Conservation (phyloP, 371 early-diverging fungal genomes). For the Zychaea mexicana region DNA sequence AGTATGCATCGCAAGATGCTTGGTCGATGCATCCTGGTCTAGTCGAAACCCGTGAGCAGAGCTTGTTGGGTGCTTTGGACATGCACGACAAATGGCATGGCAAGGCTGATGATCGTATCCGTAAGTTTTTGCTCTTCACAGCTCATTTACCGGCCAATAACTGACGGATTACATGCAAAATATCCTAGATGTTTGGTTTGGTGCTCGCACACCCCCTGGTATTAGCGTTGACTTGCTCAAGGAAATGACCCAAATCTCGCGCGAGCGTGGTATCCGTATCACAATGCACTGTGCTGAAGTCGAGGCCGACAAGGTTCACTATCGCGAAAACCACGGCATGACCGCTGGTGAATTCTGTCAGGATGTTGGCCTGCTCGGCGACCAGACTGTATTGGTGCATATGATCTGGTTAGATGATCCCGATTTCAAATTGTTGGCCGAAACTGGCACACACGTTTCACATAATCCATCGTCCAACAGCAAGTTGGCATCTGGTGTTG, state of each 20-base stretch:
- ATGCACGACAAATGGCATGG: constrained; percentile 33
- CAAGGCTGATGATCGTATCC: constrained; percentile 28
- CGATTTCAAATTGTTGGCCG: constrained; percentile 22
- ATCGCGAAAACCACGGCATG: constrained; percentile 24
- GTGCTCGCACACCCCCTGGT: constrained; percentile 28
- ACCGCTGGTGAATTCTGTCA: constrained; percentile 23
- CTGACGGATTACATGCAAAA: too few relatives aligned
- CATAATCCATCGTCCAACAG: constrained; percentile 27
- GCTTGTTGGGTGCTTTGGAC: constrained; percentile 18
- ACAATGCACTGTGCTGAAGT: constrained; percentile 34
- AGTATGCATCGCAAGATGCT: constrained; percentile 22
- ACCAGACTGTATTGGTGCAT: constrained; percentile 23
- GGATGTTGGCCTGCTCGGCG: constrained; percentile 22
- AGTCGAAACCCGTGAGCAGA: constrained; percentile 28
- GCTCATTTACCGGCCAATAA: too few relatives aligned
- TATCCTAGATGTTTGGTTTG: constrained; percentile 28
- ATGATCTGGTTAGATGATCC: constrained; percentile 28
- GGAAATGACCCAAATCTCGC: constrained; percentile 25
- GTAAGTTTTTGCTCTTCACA: constrained; percentile 15
- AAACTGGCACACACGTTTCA: constrained; percentile 23
- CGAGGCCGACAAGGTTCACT: constrained; percentile 21
- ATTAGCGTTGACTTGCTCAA: constrained; percentile 26
- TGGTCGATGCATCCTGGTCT: constrained; percentile 26
- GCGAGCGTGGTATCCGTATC: constrained; percentile 26
- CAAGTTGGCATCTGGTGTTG: constrained; percentile 26